Evolutionary conservation across 306 rosid genomes (phyloP).

Genomic region (Cercis canadensis): DNA sequence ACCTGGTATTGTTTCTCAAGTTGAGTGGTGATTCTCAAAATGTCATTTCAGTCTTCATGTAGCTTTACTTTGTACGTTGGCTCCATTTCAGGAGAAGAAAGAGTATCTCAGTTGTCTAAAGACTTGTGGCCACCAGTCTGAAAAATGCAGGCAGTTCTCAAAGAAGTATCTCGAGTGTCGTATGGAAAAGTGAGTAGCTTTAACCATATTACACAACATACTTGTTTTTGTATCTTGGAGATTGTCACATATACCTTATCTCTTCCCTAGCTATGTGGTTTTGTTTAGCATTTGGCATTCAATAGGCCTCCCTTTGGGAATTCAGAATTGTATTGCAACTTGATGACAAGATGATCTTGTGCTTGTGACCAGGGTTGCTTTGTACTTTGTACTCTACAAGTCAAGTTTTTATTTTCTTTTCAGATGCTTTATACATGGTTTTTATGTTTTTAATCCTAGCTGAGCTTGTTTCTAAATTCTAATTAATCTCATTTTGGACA

Average conservation of each 20-base stretch:
- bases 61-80: neutral
- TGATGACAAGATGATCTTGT: neutral
- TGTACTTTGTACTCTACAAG: too few species aligned
- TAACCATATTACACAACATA: neutral
- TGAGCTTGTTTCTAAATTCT: too few species aligned
- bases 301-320: constrained; percentile 1
- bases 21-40: neutral
- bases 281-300: constrained; percentile 11
- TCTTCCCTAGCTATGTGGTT: constrained; percentile 16
- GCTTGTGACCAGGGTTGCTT: too few species aligned
- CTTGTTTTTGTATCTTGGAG: neutral
- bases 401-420: too few species aligned
- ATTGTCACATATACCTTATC: neutral
- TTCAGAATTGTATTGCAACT: constrained; percentile 1
- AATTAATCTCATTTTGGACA: too few species aligned
- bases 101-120: constrained; percentile 84
- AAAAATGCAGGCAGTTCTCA: constrained; percentile 78
- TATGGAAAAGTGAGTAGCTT: constrained; percentile 81
- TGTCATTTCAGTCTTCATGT: neutral
- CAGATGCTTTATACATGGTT: too few species aligned
- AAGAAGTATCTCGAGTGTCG: constrained; percentile 86
- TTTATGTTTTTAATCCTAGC: too few species aligned
- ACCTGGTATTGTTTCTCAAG: constrained; percentile 57
- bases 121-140: constrained; percentile 71
- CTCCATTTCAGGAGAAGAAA: constrained; percentile 77